These are phyloP conservation scores for Pinguiococcus pyrenoidosus DNA, from an alignment of 108 stramenopile species.

Conservation along the genomic window DNA sequence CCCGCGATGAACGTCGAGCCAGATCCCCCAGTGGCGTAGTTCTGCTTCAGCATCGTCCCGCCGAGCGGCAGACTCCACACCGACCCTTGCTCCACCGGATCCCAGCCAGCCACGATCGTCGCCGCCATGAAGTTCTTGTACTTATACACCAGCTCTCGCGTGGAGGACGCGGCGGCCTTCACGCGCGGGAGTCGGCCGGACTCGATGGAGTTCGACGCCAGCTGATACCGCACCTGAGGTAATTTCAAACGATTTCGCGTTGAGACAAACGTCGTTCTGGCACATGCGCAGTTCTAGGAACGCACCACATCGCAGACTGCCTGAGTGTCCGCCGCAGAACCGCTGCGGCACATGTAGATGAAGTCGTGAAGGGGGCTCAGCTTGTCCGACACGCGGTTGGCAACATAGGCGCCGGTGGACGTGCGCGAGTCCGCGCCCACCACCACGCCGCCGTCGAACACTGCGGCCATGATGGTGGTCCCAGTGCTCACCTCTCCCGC, in stretches of 20 bases:
- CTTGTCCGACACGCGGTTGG: constrained; percentile 88
- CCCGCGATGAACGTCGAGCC: too few relatives aligned
- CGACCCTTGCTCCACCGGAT: constrained; percentile 69
- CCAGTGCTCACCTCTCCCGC: constrained; percentile 68
- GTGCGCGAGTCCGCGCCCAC: constrained; percentile 90
- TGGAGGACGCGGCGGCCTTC: constrained; percentile 1
- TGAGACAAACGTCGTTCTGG: neutral
- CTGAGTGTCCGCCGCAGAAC: constrained; percentile 93
- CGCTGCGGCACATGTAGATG: constrained; percentile 84
- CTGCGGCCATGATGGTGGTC: constrained; percentile 90
- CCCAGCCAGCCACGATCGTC: constrained; percentile 94
- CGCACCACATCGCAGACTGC: constrained; percentile 78
- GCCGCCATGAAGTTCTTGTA: constrained; percentile 88
- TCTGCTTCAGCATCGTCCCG: constrained; percentile 75
- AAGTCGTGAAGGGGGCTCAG: constrained; percentile 73
- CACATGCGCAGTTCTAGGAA: constrained; percentile 25
- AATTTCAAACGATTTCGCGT: neutral
- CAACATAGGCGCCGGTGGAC: constrained; percentile 89
- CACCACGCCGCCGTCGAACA: constrained; percentile 78
- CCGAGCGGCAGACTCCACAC: constrained; percentile 80
- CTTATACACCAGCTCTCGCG: constrained; percentile 76
- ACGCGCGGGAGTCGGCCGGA: constrained; percentile 4
- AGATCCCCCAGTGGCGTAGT: constrained; percentile 70
- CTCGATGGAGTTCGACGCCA: constrained; percentile 57
- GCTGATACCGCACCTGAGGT: constrained; percentile 8